Conservation (phyloP, 1,139 yeast genomes). For the Candida pseudoviswanathii region DNA sequence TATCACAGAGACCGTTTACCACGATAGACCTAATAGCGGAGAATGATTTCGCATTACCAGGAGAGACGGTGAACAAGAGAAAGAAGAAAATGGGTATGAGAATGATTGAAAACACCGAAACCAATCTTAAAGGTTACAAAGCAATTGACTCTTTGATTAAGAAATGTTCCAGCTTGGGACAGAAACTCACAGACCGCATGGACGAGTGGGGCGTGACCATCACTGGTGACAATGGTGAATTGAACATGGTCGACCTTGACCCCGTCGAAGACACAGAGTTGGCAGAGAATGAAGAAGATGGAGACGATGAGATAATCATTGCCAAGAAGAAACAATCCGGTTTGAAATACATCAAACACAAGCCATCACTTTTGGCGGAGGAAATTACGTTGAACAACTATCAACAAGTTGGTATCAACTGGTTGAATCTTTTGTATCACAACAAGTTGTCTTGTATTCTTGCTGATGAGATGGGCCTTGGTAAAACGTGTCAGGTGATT, state of each 20-base stretch:
- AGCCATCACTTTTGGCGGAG: conserved; percentile 66
- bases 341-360: conserved; percentile 59
- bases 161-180: conserved; percentile 80
- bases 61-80: conserved; percentile 31
- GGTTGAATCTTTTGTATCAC: conserved; percentile 81
- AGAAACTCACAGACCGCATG: conserved; percentile 69
- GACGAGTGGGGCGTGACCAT: conserved; percentile 82
- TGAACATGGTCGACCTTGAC: conserved; percentile 52
- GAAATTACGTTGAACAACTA: conserved; percentile 77
- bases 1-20: conserved; percentile 66
- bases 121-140: conserved; percentile 80
- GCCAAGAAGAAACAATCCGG: conserved; percentile 24
- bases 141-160: conserved; percentile 91
- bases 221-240: conserved; percentile 65
- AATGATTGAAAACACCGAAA: conserved; percentile 68
- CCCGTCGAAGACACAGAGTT: conserved; percentile 35
- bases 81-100: conserved; percentile 72
- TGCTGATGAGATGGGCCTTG: conserved; percentile 98
- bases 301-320: conserved; percentile 36
- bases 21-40: conserved; percentile 60
- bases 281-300: conserved; percentile 28
- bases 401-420: conserved; percentile 94
- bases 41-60: conserved; percentile 43
- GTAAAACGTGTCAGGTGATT: conserved; percentile 95
- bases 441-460: conserved; percentile 84